Conservation (phyloP, 1,139 yeast genomes). For the Yamadazyma oceani region DNA sequence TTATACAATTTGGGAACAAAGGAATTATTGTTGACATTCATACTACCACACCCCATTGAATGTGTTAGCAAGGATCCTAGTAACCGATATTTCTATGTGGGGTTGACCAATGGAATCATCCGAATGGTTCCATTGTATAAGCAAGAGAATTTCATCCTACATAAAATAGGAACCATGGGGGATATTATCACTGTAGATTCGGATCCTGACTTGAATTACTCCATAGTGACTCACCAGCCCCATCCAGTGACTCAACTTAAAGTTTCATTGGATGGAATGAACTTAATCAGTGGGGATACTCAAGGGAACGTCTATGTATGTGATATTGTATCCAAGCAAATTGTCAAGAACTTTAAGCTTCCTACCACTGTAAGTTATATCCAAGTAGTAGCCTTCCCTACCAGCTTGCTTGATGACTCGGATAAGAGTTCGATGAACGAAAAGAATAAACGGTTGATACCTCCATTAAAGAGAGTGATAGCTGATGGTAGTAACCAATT, state of each 20-base stretch:
- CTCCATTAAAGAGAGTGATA: constrained; percentile 61
- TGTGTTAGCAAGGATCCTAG: constrained; percentile 78
- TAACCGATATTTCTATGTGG: constrained; percentile 72
- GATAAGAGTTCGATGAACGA: constrained; percentile 22
- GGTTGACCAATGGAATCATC: constrained; percentile 63
- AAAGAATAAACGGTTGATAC: constrained; percentile 45
- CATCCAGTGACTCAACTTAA: constrained; percentile 50
- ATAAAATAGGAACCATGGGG: constrained; percentile 57
- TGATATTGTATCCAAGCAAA: constrained; percentile 79
- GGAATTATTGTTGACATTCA: constrained; percentile 65
- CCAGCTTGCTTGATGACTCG: constrained; percentile 11
- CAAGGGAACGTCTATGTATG: constrained; percentile 66
- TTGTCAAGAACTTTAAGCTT: constrained; percentile 62
- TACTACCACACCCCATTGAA: constrained; percentile 58
- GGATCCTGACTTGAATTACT: constrained; percentile 50
- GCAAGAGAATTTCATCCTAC: constrained; percentile 47
- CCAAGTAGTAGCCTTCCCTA: constrained; percentile 20
- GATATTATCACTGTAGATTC: constrained; percentile 51
- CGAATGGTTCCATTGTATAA: constrained; percentile 58
- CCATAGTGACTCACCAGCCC: constrained; percentile 58
- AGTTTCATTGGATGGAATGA: constrained; percentile 75
- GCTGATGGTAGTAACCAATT: constrained; percentile 37
- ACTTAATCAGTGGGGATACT: constrained; percentile 71
- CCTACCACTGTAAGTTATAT: constrained; percentile 36
- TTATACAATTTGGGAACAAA: constrained; percentile 52